Base-by-base conservation (phyloP, 148 eudicot genomes). In the Fagopyrum tataricum region DNA sequence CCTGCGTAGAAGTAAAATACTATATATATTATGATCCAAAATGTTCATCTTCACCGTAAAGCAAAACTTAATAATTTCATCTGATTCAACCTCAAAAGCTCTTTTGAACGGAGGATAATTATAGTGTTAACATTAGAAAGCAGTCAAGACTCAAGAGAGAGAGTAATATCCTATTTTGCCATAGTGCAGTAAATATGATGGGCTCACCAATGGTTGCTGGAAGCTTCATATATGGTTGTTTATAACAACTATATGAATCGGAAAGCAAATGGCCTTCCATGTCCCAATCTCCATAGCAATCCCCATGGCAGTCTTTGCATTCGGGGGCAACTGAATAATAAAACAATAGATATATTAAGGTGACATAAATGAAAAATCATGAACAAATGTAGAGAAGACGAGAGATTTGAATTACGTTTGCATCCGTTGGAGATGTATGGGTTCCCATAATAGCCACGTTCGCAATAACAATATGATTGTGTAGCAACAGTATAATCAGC, bases 401-500 rank as follows among this genome's bases (percentile, higher is more conserved):
- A 3, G 37, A 31, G 37, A 31, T 31, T 31, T 31, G 0, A 31
- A 8, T 61, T 61, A 61, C 66, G 14, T 58, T 58, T 31, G 26
- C 66, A 58, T 23, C 66, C 66, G 4, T 21, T 7, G 11, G 66
- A 10, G 11, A 21, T 1, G 24, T 58, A 58, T 10, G 66, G 39
- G 3, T 24, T 58, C 66, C 66, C 66, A 3, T 58, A 10, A 24
- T 58, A 58, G 39, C 11, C 3, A 0, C 0, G 0, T 1, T 23
- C 4, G 26, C 66, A 58, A 2, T 5, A 0, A 4, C 66, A 58
- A 5, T 17, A 3, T n/a, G 18, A 53, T 2, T 0, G 37, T 31
- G 0, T 0, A 31, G 0, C n/a, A 1, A 2, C 0, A 5, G 17
- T 7, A 15, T 0, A 15, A 1, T n/a, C 52, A 13, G 3, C 21